Evolutionary conservation across 1,139 yeast species (phyloP).

Genomic region (Pichia sp.): DNA sequence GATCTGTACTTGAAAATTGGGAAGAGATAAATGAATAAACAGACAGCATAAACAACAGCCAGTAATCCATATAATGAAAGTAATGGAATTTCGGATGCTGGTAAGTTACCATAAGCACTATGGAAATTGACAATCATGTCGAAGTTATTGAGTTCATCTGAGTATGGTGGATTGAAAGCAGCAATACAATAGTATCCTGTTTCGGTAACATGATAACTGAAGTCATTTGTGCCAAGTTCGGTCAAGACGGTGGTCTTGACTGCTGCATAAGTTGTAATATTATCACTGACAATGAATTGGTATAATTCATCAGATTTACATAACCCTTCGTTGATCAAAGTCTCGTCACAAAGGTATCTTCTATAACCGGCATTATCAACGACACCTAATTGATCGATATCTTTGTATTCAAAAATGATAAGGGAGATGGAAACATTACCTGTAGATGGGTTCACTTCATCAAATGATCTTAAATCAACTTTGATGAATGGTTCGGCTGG

Average conservation of each 20-base stretch:
- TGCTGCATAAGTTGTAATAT: slow-evolving; percentile 40
- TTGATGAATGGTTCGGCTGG: slow-evolving; percentile 58
- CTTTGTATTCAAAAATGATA: slow-evolving; percentile 82
- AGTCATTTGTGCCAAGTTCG: slow-evolving; percentile 56
- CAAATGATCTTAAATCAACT: slow-evolving; percentile 33
- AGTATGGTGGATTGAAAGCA: slow-evolving; percentile 46
- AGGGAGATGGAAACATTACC: slow-evolving; percentile 54
- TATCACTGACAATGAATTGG: slow-evolving; percentile 52
- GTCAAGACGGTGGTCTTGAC: slow-evolving; percentile 57
- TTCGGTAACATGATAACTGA: slow-evolving; percentile 60
- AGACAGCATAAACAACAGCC: slow-evolving; percentile 79
- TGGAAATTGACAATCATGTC: slow-evolving; percentile 72
- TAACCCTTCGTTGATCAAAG: slow-evolving; percentile 54
- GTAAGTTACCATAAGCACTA: slow-evolving; percentile 85
- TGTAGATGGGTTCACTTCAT: slow-evolving; percentile 31
- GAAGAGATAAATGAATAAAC: slow-evolving; percentile 79
- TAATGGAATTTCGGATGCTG: slow-evolving; percentile 91
- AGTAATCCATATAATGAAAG: slow-evolving; percentile 85
- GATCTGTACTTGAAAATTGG: slow-evolving; percentile 84
- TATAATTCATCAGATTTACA: slow-evolving; percentile 61
- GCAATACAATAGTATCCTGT: slow-evolving; percentile 95
- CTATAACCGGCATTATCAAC: slow-evolving; percentile 33
- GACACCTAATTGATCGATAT: slow-evolving; percentile 66
- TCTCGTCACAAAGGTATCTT: slow-evolving; percentile 74
- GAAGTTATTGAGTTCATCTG: slow-evolving; percentile 38